Conservation (phyloP, 2,329 filamentous ascomycete species). For the Nigrospora oryzae region DNA sequence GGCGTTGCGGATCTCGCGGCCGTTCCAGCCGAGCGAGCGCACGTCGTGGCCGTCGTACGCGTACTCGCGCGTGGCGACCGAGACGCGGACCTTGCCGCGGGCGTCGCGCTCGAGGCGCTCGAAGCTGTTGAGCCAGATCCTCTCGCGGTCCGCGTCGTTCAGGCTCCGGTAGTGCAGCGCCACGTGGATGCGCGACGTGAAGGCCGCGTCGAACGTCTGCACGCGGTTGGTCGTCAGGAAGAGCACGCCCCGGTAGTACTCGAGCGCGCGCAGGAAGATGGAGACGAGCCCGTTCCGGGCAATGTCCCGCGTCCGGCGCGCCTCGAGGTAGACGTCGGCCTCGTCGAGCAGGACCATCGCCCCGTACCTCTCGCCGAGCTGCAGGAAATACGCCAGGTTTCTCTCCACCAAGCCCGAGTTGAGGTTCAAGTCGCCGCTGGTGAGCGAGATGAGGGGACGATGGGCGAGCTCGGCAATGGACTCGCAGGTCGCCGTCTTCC, state of each 20-base stretch:
- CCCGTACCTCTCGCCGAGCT: slow-evolving; percentile 31
- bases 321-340: slow-evolving; percentile 23
- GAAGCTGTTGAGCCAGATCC: slow-evolving; percentile 29
- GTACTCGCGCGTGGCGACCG: slow-evolving; percentile 28
- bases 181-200: slow-evolving; percentile 15
- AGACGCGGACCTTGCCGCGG: slow-evolving; percentile 25
- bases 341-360: slow-evolving; percentile 23
- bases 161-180: slow-evolving; percentile 27
- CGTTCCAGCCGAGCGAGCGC: slow-evolving; percentile 26
- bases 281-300: slow-evolving; percentile 10
- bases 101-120: slow-evolving; percentile 34
- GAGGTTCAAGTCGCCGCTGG: slow-evolving; percentile 20
- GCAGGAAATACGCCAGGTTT: slow-evolving; percentile 17
- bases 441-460: slow-evolving; percentile 22
- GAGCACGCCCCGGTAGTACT: slow-evolving; percentile 11
- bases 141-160: slow-evolving; percentile 13
- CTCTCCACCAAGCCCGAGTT: slow-evolving; percentile 14
- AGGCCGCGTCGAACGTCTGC: slow-evolving; percentile 12
- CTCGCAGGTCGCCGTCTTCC: slow-evolving; percentile 27
- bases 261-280: slow-evolving; percentile 10
- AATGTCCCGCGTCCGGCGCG: slow-evolving; percentile 15
- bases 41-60: slow-evolving; percentile 27
- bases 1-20: slow-evolving; percentile 25
- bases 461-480: slow-evolving; percentile 24
- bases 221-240: slow-evolving; percentile 15